phyloP scores from a whole-genome alignment of 78 protist species.

The Neovahlkampfia damariscottae region DNA sequence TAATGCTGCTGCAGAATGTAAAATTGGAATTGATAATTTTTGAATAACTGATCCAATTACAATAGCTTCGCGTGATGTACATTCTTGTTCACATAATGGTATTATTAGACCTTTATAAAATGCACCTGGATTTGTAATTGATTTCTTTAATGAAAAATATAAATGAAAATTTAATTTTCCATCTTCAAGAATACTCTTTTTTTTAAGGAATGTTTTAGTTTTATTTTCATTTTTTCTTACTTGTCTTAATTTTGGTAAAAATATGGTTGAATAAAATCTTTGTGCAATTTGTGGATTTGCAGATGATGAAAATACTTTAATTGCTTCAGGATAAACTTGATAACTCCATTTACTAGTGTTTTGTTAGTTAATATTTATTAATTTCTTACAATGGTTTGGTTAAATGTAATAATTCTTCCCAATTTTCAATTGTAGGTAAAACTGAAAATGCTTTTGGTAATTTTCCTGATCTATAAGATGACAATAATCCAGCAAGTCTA shows the following conservation, averaged over 20 bases:
- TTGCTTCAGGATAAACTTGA: slow-evolving; percentile 59
- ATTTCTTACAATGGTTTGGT: too few relatives aligned
- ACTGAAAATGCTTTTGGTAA: slow-evolving; percentile 88
- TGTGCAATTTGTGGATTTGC: slow-evolving; percentile 70
- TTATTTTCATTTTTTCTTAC: slow-evolving; percentile 17
- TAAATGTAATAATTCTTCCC: slow-evolving; percentile 86
- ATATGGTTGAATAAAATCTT: slow-evolving; percentile 73
- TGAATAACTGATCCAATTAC: slow-evolving; percentile 46
- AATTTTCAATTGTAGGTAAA: slow-evolving; percentile 72
- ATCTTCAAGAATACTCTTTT: slow-evolving; percentile 46
- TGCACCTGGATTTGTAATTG: slow-evolving; percentile 82
- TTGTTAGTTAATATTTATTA: too few relatives aligned
- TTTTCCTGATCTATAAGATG: slow-evolving; percentile 68
- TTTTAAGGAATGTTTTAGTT: too few relatives aligned
- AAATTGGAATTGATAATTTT: slow-evolving; percentile 57
- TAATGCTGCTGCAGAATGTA: slow-evolving; percentile 68
- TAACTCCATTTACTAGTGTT: slow-evolving; percentile 78
- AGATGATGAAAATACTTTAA: slow-evolving; percentile 67
- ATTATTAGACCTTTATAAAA: slow-evolving; percentile 89
- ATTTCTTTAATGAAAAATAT: slow-evolving; percentile 67
- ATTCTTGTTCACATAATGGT: slow-evolving; percentile 64
- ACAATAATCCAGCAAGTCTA: slow-evolving; percentile 65
- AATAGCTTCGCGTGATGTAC: slow-evolving; percentile 49
- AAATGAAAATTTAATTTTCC: slow-evolving; percentile 75
- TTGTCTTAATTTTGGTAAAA: slow-evolving; percentile 75